These are phyloP conservation scores for Xerophyta viscosa DNA, from an alignment of 106 monocot genomes.

Conservation along the genomic window DNA sequence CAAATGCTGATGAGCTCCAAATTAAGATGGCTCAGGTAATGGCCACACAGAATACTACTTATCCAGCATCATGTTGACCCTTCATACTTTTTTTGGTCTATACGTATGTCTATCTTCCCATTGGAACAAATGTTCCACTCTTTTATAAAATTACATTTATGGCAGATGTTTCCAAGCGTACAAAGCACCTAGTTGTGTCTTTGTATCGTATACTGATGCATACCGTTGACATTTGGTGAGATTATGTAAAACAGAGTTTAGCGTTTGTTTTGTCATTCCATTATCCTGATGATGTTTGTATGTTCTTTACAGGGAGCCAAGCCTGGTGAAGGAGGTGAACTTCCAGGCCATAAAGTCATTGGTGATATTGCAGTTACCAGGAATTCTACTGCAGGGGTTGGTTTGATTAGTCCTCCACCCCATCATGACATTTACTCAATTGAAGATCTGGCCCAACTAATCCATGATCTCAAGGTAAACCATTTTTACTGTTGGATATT, in stretches of 20 bases:
- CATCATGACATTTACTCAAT: conserved; percentile 99
- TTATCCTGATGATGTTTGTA: conserved; percentile 9
- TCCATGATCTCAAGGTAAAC: conserved; percentile 95
- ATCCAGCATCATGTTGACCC: not conserved
- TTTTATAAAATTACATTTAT: conserved; percentile 86
- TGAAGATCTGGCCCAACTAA: conserved; percentile 95
- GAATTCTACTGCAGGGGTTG: conserved; percentile 97
- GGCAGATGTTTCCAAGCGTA: conserved; percentile 72
- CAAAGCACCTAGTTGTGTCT: conserved; percentile 61
- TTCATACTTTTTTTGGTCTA: no score
- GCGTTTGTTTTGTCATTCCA: conserved; percentile 10
- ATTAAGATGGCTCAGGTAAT: conserved; percentile 99
- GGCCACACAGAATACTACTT: not conserved
- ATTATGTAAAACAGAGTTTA: conserved; percentile 42
- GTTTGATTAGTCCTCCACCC: conserved; percentile 95
- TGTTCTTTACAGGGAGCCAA: conserved; percentile 69
- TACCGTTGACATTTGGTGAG: conserved; percentile 76
- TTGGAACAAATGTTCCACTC: conserved; percentile 50
- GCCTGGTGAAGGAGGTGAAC: conserved; percentile 99
- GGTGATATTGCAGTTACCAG: conserved; percentile 98
- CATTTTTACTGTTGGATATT: no score
- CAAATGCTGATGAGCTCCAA: conserved; percentile 98
- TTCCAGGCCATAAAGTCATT: conserved; percentile 96
- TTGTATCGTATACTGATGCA: conserved; percentile 60
- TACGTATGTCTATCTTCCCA: conserved; percentile 37